Evolutionary conservation across 768 basidiomycete genomes (phyloP), one percentile per base, ranked within the genome.

Genomic region (Termitomyces sp.): DNA sequence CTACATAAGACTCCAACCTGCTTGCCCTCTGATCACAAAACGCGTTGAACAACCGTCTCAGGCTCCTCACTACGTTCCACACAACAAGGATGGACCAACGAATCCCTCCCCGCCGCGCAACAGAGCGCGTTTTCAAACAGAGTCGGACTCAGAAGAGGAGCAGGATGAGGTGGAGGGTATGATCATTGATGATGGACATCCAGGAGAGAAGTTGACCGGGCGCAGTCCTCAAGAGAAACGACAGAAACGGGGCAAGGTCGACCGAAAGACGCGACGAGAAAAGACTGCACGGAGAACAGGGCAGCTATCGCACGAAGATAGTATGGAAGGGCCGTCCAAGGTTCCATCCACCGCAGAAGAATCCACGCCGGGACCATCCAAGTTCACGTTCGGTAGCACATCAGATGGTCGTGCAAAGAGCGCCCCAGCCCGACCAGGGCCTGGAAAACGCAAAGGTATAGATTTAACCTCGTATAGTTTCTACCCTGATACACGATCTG

Each of bases 101-200:
- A 41, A 29, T 54, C 62, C 13, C 24, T 57, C 36, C 26, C 16
- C 41, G n/a, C 18, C 54, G 22, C n/a, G 26, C 14, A 36, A 58
- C n/a, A 46, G 16, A 41, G 57, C 46, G 36, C 51, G 32, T n/a
- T 58, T 58, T 13, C 37, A 60, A 31, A 49, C 32, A 20, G 56
- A 58, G 42, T 36, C 56, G 16, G 56, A 58, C 46, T 48, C 57
- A 18, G 69, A 69, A 49, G 71, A 72, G 31, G 75, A 74, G 37
- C 76, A 80, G 57, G 74, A 74, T 18, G 80, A 82, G 58, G 76
- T 82, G 13, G 77, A 80, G 54, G 74, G 75, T 43, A 83, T 86
- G 79, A 60, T 80, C 6, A 64, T 80, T 16, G 74, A 76, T 49
- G 77, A 80, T 58, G 67, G 48, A 18, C 39, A 43, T 13, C 43